Evolutionary conservation across 2,329 filamentous ascomycete species (phyloP), one percentile per base, ranked within the genome.

Genomic region (Cadophora luteo-olivacea): DNA sequence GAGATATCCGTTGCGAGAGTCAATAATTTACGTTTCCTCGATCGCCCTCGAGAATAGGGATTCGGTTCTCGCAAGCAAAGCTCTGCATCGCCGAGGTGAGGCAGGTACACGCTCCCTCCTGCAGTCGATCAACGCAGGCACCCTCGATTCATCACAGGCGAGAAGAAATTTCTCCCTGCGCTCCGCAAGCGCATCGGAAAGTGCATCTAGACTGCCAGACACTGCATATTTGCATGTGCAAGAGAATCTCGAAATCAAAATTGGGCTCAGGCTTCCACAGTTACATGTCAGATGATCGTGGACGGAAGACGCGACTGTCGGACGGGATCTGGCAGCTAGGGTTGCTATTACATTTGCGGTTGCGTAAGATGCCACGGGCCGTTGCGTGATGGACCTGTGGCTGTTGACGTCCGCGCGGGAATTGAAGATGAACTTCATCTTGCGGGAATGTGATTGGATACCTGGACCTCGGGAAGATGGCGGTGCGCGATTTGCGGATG

Each of bases 271-370:
- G 4, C 19, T 19, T 22, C 5, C 45, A 29, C 11, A 25, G n/a
- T 11, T 60, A 38, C n/a, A 14, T 38, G 33, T 60, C 22, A 24
- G 22, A 45, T 29, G 22, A 60, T 41, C 38, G 19, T 24, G 33
- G 25, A 7, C 57, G 57, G 57, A 60, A 60, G 33, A 22, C 41
- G 8, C 14, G 29, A 45, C 41, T 19, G 41, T 19, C 24, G 11
- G n/a, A 60, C 33, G 57, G 57, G 36, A 60, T 45, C 36, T 60
- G 36, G 57, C 57, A 60, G 9, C 57, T 11, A 60, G 19, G 52
- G 25, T 36, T 16, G 16, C 52, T 16, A 12, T 24, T 24, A 11
- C 5, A 11, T 5, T 45, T 45, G 41, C 29, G 52, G 52, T 29
- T 29, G 29, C 29, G 29, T 14, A 16, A 58, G 36, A 45, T 12